Evolutionary conservation across 352 stramenopile genomes (phyloP).

Genomic region (Globisporangium recalcitrans): DNA sequence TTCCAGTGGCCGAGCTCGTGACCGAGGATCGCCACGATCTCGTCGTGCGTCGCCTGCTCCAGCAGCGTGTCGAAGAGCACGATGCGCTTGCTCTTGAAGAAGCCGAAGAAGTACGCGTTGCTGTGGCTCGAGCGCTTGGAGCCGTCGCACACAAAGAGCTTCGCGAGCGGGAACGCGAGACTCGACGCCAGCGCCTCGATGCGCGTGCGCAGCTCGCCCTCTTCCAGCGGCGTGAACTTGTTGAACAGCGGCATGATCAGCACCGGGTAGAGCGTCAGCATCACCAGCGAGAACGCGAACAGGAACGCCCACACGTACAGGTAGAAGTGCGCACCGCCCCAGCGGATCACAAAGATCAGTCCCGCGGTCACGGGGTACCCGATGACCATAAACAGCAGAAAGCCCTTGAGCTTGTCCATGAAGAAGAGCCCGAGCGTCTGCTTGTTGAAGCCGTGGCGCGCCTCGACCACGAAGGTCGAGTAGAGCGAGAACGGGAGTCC

Average conservation of each 20-base stretch:
- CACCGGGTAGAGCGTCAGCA: conserved; percentile 95
- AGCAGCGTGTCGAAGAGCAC: conserved; percentile 97
- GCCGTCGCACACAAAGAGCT: conserved; percentile 97
- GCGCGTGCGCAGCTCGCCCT: conserved; percentile 84
- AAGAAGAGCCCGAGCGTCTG: conserved; percentile 92
- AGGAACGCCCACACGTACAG: conserved; percentile 96
- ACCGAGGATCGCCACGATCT: conserved; percentile 95
- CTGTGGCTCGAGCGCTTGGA: conserved; percentile 93
- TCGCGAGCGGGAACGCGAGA: conserved; percentile 94
- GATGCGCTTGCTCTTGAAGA: conserved; percentile 96
- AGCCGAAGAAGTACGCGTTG: conserved; percentile 90
- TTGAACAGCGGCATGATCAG: conserved; percentile 98
- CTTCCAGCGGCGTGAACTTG: conserved; percentile 88
- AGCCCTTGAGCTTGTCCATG: conserved; percentile 93
- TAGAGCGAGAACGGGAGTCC: conserved; percentile 81
- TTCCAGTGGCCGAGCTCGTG: conserved; percentile 97
- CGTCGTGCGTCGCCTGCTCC: conserved; percentile 87
- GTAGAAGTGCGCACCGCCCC: conserved; percentile 70
- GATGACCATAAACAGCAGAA: conserved; percentile 85
- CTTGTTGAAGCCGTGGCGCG: conserved; percentile 98
- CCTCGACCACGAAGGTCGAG: conserved; percentile 96
- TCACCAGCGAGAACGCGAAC: conserved; percentile 90
- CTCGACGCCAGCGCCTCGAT: conserved; percentile 91
- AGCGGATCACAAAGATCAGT: conserved; percentile 70
- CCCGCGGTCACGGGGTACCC: conserved; percentile 57